A percentile compares a stretch with the other conserved stretches of the same genome.
Conservation (phyloP, 805 yeast species). For the Saccharomyces kudriavzevii region DNA sequence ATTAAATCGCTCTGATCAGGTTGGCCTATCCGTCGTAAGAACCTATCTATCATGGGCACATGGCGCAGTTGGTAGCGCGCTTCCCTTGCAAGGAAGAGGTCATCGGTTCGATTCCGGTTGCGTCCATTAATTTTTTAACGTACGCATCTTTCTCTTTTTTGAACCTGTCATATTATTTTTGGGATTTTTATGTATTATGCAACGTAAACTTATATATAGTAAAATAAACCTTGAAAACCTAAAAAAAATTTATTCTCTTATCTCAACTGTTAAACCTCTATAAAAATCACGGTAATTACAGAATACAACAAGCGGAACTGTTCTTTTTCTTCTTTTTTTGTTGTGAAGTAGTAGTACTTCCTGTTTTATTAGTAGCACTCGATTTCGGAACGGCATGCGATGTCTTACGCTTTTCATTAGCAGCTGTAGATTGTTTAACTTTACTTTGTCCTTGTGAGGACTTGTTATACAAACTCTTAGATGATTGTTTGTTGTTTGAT, state of each 20-base stretch:
- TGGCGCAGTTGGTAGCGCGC: conserved; percentile 3
- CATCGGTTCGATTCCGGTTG: conserved; percentile 3
- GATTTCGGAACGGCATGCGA: background rate
- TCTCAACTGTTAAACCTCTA: background rate
- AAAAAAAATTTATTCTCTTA: background rate
- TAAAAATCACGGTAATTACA: conserved; percentile 4
- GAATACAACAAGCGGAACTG: conserved; percentile 12
- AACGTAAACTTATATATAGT: background rate
- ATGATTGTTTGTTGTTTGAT: background rate
- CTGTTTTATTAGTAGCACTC: conserved; percentile 1
- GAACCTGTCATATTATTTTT: background rate
- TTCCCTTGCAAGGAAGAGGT: conserved; percentile 1
- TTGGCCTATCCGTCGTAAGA: too few relatives aligned
- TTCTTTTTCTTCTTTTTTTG: conserved; percentile 17
- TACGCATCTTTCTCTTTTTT: background rate
- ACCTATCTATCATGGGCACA: background rate
- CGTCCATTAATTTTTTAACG: background rate
- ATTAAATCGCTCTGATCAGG: too few relatives aligned
- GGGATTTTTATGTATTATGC: background rate
- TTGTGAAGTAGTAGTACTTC: conserved; percentile 1
- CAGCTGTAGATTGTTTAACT: background rate
- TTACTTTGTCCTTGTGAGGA: conserved; percentile 1
- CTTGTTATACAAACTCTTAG: background rate
- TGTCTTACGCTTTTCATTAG: background rate
- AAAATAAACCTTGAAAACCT: background rate